phyloP scores from a whole-genome alignment of 2,329 filamentous ascomycete genomes.

The Xylaria sp. region DNA sequence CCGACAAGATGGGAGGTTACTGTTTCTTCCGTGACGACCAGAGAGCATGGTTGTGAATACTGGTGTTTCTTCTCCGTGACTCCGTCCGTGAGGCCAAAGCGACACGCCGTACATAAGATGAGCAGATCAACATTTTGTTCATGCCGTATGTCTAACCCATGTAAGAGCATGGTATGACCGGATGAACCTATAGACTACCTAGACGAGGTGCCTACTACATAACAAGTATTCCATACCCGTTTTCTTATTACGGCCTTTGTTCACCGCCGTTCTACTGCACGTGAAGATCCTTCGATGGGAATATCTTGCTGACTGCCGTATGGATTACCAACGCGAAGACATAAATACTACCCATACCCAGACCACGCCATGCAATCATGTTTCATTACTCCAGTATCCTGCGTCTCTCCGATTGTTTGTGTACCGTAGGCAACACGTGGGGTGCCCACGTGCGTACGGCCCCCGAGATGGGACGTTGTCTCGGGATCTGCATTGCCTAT shows the following conservation, averaged over 20 bases:
- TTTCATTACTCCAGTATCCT: background rate
- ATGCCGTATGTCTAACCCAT: background rate
- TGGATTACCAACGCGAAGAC: background rate
- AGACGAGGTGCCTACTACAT: background rate
- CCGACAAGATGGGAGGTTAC: background rate
- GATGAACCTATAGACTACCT: background rate
- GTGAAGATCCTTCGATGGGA: conserved; percentile 3
- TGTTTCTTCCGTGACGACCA: no score
- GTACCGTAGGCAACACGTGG: conserved; percentile 27
- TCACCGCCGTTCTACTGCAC: background rate
- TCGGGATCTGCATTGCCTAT: conserved; percentile 20
- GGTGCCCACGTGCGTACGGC: conserved; percentile 19
- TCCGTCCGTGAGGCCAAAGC: background rate
- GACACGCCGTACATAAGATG: background rate
- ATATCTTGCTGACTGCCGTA: background rate
- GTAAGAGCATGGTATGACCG: background rate
- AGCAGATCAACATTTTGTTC: conserved; percentile 1
- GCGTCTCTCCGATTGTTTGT: background rate
- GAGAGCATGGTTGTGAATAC: no score
- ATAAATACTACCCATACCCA: background rate
- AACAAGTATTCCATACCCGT: background rate
- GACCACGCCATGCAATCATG: conserved; percentile 8
- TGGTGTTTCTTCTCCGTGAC: background rate
- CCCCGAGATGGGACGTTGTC: conserved; percentile 18
- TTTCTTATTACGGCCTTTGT: background rate